Evolutionary conservation across 768 basidiomycete species (phyloP).

Genomic region (Exidia glandulosa): DNA sequence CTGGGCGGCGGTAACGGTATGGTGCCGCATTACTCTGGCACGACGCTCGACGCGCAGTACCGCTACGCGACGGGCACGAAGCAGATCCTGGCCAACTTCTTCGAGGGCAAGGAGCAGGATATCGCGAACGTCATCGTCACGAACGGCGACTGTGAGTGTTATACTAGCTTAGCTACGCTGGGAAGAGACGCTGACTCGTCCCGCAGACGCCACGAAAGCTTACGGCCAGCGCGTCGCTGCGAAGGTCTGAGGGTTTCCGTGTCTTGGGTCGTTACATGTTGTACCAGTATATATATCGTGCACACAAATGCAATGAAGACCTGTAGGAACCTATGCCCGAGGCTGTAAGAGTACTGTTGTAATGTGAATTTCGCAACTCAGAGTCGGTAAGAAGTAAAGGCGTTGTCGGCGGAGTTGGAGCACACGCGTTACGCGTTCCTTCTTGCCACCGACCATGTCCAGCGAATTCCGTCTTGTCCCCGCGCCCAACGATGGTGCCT

Average conservation of each 20-base stretch:
- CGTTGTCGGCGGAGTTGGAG: neutral
- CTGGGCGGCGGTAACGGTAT: slow-evolving; percentile 83
- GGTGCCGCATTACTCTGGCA: slow-evolving; percentile 77
- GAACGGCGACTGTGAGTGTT: slow-evolving; percentile 31
- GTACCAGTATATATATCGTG: too few relatives aligned
- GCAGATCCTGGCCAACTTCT: slow-evolving; percentile 63
- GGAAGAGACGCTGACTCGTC: neutral
- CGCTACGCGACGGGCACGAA: slow-evolving; percentile 70
- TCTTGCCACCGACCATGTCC: neutral
- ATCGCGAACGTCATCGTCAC: slow-evolving; percentile 75
- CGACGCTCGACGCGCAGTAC: slow-evolving; percentile 79
- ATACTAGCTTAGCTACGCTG: neutral
- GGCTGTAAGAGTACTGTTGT: too few relatives aligned
- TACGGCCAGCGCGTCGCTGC: neutral
- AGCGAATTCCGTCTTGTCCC: slow-evolving; percentile 47
- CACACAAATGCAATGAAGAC: too few relatives aligned
- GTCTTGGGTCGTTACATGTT: neutral
- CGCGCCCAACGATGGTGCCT: slow-evolving; percentile 25
- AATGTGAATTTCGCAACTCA: too few relatives aligned
- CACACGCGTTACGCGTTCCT: neutral
- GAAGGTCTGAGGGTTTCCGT: neutral
- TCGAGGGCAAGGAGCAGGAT: slow-evolving; percentile 53
- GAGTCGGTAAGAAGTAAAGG: neutral
- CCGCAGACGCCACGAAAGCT: neutral
- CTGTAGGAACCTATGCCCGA: too few relatives aligned